Conservation (phyloP, 2,329 filamentous ascomycete genomes). For the Xylariaceae sp. region DNA sequence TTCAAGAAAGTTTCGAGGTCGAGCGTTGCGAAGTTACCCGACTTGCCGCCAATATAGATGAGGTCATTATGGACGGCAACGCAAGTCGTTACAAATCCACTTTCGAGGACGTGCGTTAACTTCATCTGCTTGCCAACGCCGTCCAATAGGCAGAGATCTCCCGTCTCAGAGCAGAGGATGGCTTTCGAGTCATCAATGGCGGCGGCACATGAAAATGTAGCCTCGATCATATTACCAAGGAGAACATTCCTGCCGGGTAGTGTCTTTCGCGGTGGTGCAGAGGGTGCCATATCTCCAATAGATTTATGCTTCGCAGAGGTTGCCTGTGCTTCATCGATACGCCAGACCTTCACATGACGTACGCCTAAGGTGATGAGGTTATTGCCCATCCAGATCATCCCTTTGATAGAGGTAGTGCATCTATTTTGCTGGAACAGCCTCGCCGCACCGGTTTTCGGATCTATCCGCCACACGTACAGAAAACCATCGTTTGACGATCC, state of each 20-base stretch:
- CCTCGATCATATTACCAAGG: constrained; percentile 74
- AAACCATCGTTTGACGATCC: constrained; percentile 91
- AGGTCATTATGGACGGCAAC: constrained; percentile 56
- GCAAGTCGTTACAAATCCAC: constrained; percentile 65
- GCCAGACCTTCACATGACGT: constrained; percentile 91
- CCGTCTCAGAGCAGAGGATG: constrained; percentile 80
- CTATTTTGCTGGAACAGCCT: constrained; percentile 81
- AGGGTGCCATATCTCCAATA: constrained; percentile 40
- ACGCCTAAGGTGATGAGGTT: constrained; percentile 82
- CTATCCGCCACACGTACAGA: constrained; percentile 84
- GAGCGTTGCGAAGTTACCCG: constrained; percentile 54
- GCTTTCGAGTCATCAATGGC: constrained; percentile 68
- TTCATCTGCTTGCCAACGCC: constrained; percentile 69
- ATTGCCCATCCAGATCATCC: constrained; percentile 87
- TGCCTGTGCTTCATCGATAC: constrained; percentile 62
- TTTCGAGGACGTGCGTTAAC: constrained; percentile 60
- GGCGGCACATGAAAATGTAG: constrained; percentile 75
- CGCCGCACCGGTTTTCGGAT: constrained; percentile 73
- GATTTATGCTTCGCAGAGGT: constrained; percentile 60
- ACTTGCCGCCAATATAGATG: constrained; percentile 66
- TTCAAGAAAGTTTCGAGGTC: constrained; percentile 48
- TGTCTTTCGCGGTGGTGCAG: constrained; percentile 56
- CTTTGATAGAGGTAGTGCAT: constrained; percentile 80
- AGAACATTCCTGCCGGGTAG: constrained; percentile 83
- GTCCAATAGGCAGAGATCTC: constrained; percentile 84